Percentiles rank a stretch among this genome's conserved stretches.
phyloP scores from a whole-genome alignment of 768 basidiomycete species.

The Tulasnella sp. region DNA sequence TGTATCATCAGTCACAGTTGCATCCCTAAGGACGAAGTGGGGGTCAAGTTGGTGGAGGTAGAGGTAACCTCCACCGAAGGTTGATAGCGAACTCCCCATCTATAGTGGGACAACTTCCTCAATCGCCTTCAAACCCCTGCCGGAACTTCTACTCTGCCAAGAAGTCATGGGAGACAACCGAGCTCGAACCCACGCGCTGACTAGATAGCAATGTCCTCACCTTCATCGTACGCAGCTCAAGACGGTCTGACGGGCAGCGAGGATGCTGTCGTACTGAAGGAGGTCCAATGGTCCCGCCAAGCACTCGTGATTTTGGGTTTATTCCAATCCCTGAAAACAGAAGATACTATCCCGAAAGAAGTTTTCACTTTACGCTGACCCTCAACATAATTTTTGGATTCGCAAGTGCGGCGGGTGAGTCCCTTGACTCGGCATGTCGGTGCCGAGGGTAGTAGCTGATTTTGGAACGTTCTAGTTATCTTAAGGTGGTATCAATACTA shows the following conservation, averaged over 20 bases:
- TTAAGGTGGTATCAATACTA: not conserved
- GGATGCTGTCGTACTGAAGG: not conserved
- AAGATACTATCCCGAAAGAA: conserved; percentile 25
- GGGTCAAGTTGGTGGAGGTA: too few relatives aligned
- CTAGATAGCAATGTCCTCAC: too few relatives aligned
- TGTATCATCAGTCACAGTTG: too few relatives aligned
- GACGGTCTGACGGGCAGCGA: not conserved
- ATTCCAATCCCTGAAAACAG: conserved; percentile 31
- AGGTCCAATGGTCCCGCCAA: not conserved
- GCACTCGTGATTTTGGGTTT: conserved; percentile 31
- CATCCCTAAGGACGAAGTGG: too few relatives aligned
- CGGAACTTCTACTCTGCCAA: too few relatives aligned
- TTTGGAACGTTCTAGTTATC: not conserved
- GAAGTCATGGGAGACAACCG: too few relatives aligned
- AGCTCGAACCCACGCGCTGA: too few relatives aligned
- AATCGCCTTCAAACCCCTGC: too few relatives aligned
- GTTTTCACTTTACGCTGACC: conserved; percentile 21
- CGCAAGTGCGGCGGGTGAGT: conserved; percentile 27
- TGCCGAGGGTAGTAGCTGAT: not conserved
- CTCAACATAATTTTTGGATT: conserved; percentile 30
- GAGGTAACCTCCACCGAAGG: too few relatives aligned
- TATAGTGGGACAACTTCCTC: too few relatives aligned
- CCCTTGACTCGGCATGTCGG: not conserved
- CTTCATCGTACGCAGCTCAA: not conserved
- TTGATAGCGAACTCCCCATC: too few relatives aligned